Conservation (phyloP, 169 alveolate genomes). For the Plasmodium sp. region DNA sequence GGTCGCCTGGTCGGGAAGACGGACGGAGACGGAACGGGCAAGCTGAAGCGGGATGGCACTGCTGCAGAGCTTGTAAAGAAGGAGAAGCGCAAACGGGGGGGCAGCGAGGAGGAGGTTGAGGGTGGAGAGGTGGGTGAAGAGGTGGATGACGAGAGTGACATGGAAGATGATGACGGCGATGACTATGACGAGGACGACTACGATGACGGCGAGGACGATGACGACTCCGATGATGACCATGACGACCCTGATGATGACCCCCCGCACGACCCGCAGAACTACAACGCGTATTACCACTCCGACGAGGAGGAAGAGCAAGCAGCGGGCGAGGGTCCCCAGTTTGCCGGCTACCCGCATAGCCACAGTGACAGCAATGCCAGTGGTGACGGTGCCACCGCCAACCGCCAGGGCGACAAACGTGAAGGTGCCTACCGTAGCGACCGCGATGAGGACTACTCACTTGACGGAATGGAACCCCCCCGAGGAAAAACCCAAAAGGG, state of each 20-base stretch:
- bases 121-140: background rate
- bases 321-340: background rate
- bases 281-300: background rate
- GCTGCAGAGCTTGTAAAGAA: background rate
- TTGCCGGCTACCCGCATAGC: background rate
- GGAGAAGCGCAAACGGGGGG: background rate
- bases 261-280: background rate
- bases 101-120: background rate
- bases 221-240: background rate
- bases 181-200: background rate
- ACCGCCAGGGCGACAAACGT: background rate
- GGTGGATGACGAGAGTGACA: background rate
- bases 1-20: background rate
- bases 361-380: background rate
- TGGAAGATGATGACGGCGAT: background rate
- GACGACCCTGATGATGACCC: background rate
- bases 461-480: background rate
- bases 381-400: background rate
- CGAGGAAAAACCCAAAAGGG: background rate
- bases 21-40: background rate
- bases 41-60: background rate
- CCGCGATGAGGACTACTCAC: background rate
- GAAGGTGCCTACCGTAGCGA: background rate
- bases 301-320: background rate
- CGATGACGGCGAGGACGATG: background rate